phyloP scores from a whole-genome alignment of 306 rosid species.

The Hippophae tibetana region DNA sequence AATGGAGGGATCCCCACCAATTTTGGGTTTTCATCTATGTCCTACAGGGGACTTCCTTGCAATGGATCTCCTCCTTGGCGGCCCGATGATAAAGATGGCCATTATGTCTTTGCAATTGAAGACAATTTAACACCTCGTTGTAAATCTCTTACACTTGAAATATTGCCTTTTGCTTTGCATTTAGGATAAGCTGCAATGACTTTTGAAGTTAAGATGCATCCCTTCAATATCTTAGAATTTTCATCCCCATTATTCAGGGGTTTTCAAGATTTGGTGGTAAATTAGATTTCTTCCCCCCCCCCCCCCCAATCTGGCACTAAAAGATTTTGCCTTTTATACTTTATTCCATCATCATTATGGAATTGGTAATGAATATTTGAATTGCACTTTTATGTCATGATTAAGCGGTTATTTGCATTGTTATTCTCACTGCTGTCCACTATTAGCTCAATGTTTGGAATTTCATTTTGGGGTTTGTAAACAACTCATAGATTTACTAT shows the following conservation, averaged over 20 bases:
- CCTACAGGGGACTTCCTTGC: slow-evolving; percentile 45
- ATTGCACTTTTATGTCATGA: too few species aligned
- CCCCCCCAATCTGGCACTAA: too few species aligned
- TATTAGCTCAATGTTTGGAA: neutral
- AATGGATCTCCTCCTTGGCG: slow-evolving; percentile 75
- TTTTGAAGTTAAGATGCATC: neutral
- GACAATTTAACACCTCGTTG: slow-evolving; percentile 65
- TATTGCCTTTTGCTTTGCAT: neutral
- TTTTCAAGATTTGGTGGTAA: too few species aligned
- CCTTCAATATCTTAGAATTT: too few species aligned
- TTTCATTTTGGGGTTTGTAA: neutral
- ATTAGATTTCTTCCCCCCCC: too few species aligned
- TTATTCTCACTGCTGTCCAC: neutral
- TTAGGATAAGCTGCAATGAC: neutral
- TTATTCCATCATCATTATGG: too few species aligned
- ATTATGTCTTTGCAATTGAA: slow-evolving; percentile 50
- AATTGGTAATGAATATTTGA: too few species aligned
- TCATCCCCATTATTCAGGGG: too few species aligned
- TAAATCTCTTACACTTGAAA: slow-evolving; percentile 19
- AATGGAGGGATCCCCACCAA: slow-evolving; percentile 40
- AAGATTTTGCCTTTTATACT: too few species aligned
- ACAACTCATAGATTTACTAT: neutral
- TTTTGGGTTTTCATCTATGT: slow-evolving; percentile 40
- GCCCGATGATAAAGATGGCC: slow-evolving; percentile 76
- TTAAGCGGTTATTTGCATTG: too few species aligned